Base-by-base conservation (phyloP, 108 stramenopile species). In the Skeletonema tropicum region DNA sequence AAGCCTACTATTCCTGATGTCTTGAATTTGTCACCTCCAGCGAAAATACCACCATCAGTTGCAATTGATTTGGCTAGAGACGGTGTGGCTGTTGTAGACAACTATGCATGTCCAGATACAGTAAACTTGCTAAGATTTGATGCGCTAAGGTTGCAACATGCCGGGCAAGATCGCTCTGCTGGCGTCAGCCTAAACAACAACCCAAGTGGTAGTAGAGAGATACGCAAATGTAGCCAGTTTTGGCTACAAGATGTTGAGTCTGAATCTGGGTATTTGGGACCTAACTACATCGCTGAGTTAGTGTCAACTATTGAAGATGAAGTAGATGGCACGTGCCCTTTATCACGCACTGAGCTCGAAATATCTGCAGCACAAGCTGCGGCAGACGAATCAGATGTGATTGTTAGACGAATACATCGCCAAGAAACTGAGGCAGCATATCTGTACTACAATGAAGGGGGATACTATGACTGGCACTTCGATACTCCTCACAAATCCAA, bases 381-480 rank as follows among this genome's bases (percentile, higher is more conserved):
- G 11, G 31, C 31, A 26, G n/a, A 5, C 17, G 29, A 14, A 35
- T 63, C 31, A 12, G 61, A 62, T 33, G 31, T 5, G 2, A 45
- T 10, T n/a, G 62, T 15, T 31, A 35, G 38, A 35, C 13, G 3
- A 30, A 63, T 63, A 33, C 62, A 63, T 35, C 31, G 31, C 19
- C 13, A n/a, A 35, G 62, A 63, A 35, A 63, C 62, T 31, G 62
- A 63, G 32, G 62, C 62, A n/a, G 62, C 62, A 35, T 63, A 63
- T 63, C 15, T 63, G 62, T 63, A 63, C 35, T 63, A 63, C 35
- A 35, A 63, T 15, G 35, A 63, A 17, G 62, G 62, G 14, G 42
- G 62, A 35, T 63, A 63, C 35, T 63, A 63, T 5, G 62, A 63
- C n/a, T 63, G 62, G 62, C 62, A 63, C 35, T 63, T 63, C 11